Base-by-base conservation (phyloP, 2,329 filamentous ascomycete genomes). In the Colletotrichum magnum region DNA sequence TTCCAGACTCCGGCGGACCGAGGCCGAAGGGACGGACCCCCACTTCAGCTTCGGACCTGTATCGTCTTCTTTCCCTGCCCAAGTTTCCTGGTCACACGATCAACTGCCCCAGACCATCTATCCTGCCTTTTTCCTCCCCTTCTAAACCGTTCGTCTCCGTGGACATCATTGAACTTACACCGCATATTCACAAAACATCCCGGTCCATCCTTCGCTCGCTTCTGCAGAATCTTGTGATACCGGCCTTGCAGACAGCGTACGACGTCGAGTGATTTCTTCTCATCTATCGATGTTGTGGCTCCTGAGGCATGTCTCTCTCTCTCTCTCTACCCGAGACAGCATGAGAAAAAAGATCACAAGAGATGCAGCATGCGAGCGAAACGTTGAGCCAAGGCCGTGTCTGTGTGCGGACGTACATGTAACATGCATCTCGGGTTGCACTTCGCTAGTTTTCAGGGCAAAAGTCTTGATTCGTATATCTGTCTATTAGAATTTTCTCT, bases 191-290 rank as follows among this genome's bases (percentile, higher is more conserved):
- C 21, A 24, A 24, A 16, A 16, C 7, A 7, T 12, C 16, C 43
- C 15, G 15, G n/a, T 47, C 5, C 47, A 4, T 21, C 45, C 47
- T 2, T n/a, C 21, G 21, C 12, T 18, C 47, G n/a, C n/a, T 18
- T 12, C 47, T 50, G n/a, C 47, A n/a, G 47, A 50, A 50, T 50
- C 47, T 50, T 50, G 47, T 50, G 47, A 50, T 50, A 50, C 47
- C 18, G 5, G 21, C 4, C n/a, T 36, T 12, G 32, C 32, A 36
- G 47, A 43, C 47, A 10, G 10, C 21, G 47, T 50, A 13, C 18
- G 47, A 50, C 47, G 47, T 24, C 47, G 47, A 50, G 32, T 10
- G 5, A 9, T 9, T 9, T 36, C 10, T 50, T 12, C 21, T 13
- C n/a, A 13, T n/a, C n/a, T 10, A 9, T 36, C 47, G 47, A 50